A percentile compares a stretch with the other conserved stretches of the same genome.
Conservation (phyloP, 75 land plant species). For the Pinus albicaulis region DNA sequence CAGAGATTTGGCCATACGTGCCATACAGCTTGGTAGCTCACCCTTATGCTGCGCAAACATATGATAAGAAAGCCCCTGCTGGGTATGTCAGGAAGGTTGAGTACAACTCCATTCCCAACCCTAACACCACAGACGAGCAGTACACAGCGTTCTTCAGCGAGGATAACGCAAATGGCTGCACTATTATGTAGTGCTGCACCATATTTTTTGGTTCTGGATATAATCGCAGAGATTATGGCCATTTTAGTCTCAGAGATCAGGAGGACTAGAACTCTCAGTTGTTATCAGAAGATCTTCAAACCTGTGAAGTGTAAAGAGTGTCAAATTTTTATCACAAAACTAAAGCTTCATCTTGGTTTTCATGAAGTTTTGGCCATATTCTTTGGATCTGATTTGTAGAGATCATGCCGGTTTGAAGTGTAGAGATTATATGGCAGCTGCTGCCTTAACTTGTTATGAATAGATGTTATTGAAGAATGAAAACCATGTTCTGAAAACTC, state of each 20-base stretch:
- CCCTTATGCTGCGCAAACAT: slow-evolving; percentile 37
- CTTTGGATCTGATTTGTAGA: not conserved
- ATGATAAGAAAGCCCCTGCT: slow-evolving; percentile 67
- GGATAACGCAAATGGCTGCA: slow-evolving; percentile 68
- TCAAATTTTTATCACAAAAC: too few relatives aligned
- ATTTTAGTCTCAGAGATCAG: not conserved
- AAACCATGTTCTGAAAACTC: too few relatives aligned
- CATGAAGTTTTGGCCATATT: too few relatives aligned
- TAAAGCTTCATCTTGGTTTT: too few relatives aligned
- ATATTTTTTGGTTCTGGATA: too few relatives aligned
- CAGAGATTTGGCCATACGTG: slow-evolving; percentile 75
- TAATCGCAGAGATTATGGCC: not conserved
- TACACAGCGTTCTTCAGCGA: slow-evolving; percentile 53
- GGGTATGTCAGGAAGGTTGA: slow-evolving; percentile 58
- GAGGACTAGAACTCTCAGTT: too few relatives aligned
- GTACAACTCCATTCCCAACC: not conserved
- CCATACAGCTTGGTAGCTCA: slow-evolving; percentile 53
- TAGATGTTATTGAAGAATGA: too few relatives aligned
- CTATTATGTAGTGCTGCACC: slow-evolving; percentile 48
- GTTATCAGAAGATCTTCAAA: too few relatives aligned
- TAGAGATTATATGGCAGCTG: too few relatives aligned
- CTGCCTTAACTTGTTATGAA: too few relatives aligned
- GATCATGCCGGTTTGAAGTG: not conserved
- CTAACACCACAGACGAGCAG: slow-evolving; percentile 32
- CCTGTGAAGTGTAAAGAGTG: too few relatives aligned